These are phyloP conservation scores for Pseudisothecium myosuroides DNA, from an alignment of 225 moss, liverwort and hornwort genomes.

Conservation along the genomic window DNA sequence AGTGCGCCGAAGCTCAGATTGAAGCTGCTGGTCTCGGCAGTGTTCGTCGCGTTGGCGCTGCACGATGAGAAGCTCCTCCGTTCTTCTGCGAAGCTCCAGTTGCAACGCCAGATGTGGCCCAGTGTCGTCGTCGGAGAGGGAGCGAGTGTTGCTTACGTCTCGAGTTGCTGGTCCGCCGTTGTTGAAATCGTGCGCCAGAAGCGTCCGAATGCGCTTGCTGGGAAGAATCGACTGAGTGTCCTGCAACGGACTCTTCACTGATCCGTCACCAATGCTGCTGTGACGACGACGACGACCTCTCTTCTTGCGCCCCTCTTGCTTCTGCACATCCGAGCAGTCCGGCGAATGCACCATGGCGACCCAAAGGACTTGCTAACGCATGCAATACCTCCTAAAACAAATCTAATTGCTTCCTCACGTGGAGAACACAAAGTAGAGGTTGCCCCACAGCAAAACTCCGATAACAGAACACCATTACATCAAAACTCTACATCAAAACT, in stretches of 20 bases:
- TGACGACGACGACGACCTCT: background rate
- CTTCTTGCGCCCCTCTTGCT: background rate
- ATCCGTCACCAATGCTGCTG: background rate
- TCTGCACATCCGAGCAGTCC: conserved; percentile 6
- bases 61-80: conserved; percentile 17
- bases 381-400: background rate
- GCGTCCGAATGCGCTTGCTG: background rate
- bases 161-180: background rate
- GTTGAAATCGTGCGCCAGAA: background rate
- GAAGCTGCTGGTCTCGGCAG: background rate
- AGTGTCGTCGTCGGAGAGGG: background rate
- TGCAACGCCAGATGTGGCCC: background rate
- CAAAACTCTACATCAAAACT: background rate
- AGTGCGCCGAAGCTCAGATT: conserved; percentile 17
- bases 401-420: background rate
- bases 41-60: conserved; percentile 13
- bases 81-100: conserved; percentile 8
- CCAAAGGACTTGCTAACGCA: background rate
- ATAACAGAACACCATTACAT: background rate
- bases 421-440: background rate
- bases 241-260: background rate
- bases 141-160: background rate
- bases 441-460: background rate
- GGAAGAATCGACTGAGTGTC: background rate
- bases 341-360: conserved; percentile 29